Evolutionary conservation across 1,139 yeast genomes (phyloP), one percentile per base, ranked within the genome.

Genomic region (Geotrichum klebahnii): DNA sequence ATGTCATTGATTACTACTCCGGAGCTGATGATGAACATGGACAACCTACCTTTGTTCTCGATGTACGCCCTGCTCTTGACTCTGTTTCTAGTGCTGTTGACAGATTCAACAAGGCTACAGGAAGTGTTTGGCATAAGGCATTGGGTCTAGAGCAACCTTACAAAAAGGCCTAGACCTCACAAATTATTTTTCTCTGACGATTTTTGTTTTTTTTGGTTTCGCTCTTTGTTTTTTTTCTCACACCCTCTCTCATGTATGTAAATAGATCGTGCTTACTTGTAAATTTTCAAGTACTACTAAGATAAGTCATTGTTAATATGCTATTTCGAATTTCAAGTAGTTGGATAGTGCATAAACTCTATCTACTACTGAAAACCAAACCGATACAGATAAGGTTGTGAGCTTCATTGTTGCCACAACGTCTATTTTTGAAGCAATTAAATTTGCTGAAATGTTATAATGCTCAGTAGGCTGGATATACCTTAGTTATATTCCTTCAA

Each of bases 21-120:
- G 96, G 96, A 1, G 96, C 96, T 1, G 96, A 94, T 50, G 97
- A 87, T 60, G 90, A 82, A 59, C 83, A 79, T 17, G 80, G 85
- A 34, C 96, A 95, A 9, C 97, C 98, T 8, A 77, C 95, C 0
- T 94, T 92, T 66, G 81, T 81, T 67, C 76, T 94, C 59, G 98
- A 92, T 67, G 96, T 95, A 20, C 79, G 99, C 58, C 98, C 98
- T 0, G 98, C 96, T 1, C 72, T 90, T 58, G 98, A 94, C 66
- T 74, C 74, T 53, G 63, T 80, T 1, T 69, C 72, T 0, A 82
- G 76, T 59, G 87, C 82, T 3, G 63, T 68, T 46, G 97, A 88
- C 66, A 75, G 97, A 55, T 71, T 82, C 53, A 65, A 67, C 37
- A 79, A 74, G 59, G 78, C 80, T 72, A 66, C 77, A 26, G 68